Evolutionary conservation across 208 protist species (phyloP).

Genomic region (Trypanosoma caninum): DNA sequence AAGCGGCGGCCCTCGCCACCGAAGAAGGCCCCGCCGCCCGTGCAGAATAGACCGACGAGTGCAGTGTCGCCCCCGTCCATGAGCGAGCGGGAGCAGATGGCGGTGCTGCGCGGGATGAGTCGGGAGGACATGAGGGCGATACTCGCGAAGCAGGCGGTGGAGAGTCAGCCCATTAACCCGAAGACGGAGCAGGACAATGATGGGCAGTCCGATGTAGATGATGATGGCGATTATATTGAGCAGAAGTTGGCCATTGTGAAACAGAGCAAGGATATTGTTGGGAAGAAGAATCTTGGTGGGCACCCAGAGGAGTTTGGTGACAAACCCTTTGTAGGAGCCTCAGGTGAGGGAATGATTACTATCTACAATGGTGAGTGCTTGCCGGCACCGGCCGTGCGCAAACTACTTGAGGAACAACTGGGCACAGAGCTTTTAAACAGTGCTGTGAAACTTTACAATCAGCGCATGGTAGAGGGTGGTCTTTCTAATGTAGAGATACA

Average conservation of each 20-base stretch:
- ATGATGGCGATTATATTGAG: conserved; percentile 75
- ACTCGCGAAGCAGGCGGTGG: conserved; percentile 66
- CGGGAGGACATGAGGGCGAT: conserved; percentile 80
- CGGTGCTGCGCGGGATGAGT: conserved; percentile 88
- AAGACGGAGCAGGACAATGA: conserved; percentile 8
- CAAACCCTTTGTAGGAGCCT: conserved; percentile 41
- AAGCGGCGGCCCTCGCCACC: conserved; percentile 7
- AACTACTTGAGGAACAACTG: conserved; percentile 65
- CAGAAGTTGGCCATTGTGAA: conserved; percentile 79
- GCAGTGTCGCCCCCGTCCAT: conserved; percentile 34
- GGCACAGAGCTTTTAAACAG: conserved; percentile 55
- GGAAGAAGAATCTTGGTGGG: conserved; percentile 63
- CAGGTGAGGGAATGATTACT: conserved; percentile 69
- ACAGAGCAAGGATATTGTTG: conserved; percentile 77
- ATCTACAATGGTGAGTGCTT: conserved; percentile 55
- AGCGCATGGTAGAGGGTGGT: conserved; percentile 41
- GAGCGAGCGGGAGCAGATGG: conserved; percentile 84
- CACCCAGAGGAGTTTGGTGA: conserved; percentile 88
- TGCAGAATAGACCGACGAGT: conserved; percentile 24
- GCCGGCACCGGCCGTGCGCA: conserved; percentile 49
- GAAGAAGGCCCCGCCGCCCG: conserved; percentile 13
- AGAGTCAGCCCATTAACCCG: too few relatives aligned
- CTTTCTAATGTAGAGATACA: conserved; percentile 69
- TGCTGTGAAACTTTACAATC: conserved; percentile 75
- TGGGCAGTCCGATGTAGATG: conserved; percentile 69